Percentiles rank a stretch among this genome's conserved stretches.
Conservation (phyloP, 106 monocot species). For the Ottelia alismoides region DNA sequence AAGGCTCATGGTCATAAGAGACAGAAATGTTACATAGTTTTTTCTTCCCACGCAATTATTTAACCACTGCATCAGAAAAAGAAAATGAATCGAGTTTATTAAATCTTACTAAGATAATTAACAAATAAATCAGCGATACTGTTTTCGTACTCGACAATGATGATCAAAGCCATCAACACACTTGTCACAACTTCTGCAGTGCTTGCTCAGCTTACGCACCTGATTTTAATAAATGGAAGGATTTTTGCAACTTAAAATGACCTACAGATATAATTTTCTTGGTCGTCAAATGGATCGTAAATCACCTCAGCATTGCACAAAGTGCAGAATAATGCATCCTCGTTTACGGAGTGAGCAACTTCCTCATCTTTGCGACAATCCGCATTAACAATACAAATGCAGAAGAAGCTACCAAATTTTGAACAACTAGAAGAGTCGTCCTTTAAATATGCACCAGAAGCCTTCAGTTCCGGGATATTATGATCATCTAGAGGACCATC, state of each 20-base stretch:
- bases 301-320: constrained; percentile 72
- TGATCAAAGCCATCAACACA: constrained; percentile 87
- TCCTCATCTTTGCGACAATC: constrained; percentile 41
- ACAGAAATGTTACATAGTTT: constrained; percentile 64
- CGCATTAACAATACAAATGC: constrained; percentile 41
- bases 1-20: constrained; percentile 52
- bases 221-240: too few relatives aligned
- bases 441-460: background rate
- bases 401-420: constrained; percentile 20
- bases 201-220: constrained; percentile 68
- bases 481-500: background rate
- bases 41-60: constrained; percentile 79
- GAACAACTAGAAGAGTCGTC: constrained; percentile 7
- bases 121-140: too few relatives aligned
- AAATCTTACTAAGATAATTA: too few relatives aligned
- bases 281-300: too few relatives aligned
- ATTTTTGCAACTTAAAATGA: too few relatives aligned
- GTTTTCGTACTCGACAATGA: constrained; percentile 65
- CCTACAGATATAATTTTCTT: too few relatives aligned
- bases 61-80: constrained; percentile 49
- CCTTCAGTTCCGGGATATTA: background rate
- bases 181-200: constrained; percentile 65
- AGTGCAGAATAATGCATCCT: constrained; percentile 64
- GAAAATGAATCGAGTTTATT: too few relatives aligned
- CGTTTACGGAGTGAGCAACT: constrained; percentile 8